Percentiles rank a stretch among this genome's conserved stretches.
Evolutionary conservation across 805 yeast species (phyloP).

Genomic region (Metschnikowia henanensis): DNA sequence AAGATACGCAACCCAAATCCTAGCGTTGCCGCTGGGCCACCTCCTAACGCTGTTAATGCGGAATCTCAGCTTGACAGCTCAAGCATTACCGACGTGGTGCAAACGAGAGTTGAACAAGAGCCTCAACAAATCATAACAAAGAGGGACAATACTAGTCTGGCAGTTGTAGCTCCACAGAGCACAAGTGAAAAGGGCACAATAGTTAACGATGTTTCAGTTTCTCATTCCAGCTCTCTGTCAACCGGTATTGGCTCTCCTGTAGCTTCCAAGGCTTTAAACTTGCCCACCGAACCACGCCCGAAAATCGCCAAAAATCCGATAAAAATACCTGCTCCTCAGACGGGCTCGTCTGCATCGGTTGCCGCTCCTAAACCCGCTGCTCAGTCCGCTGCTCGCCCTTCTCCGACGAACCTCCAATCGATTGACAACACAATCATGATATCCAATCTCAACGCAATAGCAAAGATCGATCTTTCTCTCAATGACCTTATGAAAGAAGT

Average conservation of each 20-base stretch:
- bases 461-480: slow-evolving; percentile 66
- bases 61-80: neutral
- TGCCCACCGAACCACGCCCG: neutral
- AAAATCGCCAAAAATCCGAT: neutral
- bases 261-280: neutral
- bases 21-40: neutral
- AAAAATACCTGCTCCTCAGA: neutral
- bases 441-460: slow-evolving; percentile 79
- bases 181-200: neutral
- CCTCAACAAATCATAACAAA: neutral
- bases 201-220: neutral
- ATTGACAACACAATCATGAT: slow-evolving; percentile 80
- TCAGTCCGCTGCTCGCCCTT: slow-evolving; percentile 9
- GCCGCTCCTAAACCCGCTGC: neutral
- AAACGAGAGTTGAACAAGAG: neutral
- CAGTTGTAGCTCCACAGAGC: neutral
- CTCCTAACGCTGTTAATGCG: neutral
- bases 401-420: slow-evolving; percentile 44
- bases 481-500: slow-evolving; percentile 79
- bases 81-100: neutral
- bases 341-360: neutral
- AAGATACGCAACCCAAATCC: too few species aligned
- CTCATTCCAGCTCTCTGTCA: neutral
- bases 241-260: neutral
- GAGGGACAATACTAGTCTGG: neutral